Evolutionary conservation across 352 stramenopile species (phyloP), one percentile per base, ranked within the genome.

Genomic region (Phytopythium ostracodes): DNA sequence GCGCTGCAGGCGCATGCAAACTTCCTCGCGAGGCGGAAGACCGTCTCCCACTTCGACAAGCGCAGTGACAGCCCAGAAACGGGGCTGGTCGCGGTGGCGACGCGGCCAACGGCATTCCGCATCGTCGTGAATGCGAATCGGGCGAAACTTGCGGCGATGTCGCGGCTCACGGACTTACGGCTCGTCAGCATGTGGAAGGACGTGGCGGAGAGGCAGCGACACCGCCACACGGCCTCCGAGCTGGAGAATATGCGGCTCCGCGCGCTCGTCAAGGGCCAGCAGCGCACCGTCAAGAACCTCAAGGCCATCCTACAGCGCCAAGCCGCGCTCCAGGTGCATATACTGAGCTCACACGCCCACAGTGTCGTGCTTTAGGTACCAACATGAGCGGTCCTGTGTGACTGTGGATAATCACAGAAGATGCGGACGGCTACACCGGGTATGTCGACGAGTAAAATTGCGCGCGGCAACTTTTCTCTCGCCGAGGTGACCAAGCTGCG

Each of bases 181-280:
- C 18, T 59, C 5, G n/a, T 8, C 8, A 18, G 12, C 33, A 4
- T 59, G 53, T 59, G 53, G 53, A 62, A 38, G 31, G 44, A 56
- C 15, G 27, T 62, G 8, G 29, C 57, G 5, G 31, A 56, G 35
- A 35, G 46, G 12, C 57, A 62, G 20, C 27, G 20, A 25, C 25
- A 10, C 6, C 47, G n/a, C 15, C 57, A 29, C 18, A 22, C 20
- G 6, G 29, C 35, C 31, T 52, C 57, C 8, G 44, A 62, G 33
- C 29, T 36, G 57, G 57, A 56, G 33, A 62, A 62, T 29, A 35
- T 40, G 15, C 20, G 57, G 3, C 57, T 62, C 4, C 57, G 57
- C 17, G 18, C 33, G 44, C 42, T 52, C 11, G n/a, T 62, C 29
- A 29, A 22, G 18, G 31, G 31, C 5, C 57, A 62, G 11, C 44